Conservation (phyloP, 345 rosid species). For the Cardiospermum halicacabum region DNA sequence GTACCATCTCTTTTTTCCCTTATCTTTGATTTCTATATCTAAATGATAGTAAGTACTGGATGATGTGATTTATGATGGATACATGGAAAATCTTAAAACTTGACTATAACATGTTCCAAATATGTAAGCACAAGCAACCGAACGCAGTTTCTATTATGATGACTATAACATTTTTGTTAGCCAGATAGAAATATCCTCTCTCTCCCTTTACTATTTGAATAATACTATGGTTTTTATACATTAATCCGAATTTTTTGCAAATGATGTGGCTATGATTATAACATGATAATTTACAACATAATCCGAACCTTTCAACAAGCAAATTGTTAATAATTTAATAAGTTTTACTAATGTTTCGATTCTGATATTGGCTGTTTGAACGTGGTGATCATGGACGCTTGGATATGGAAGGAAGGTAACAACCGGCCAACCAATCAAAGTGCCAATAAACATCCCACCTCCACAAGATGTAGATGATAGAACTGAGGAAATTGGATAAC, state of each 20-base stretch:
- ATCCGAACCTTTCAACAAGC: background rate
- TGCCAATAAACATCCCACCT: conserved; percentile 58
- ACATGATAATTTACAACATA: too few species aligned
- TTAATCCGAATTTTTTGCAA: too few species aligned
- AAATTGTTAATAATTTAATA: background rate
- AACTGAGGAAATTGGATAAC: conserved; percentile 65
- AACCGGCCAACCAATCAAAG: conserved; percentile 88
- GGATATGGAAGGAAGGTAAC: conserved; percentile 89
- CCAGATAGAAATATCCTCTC: too few species aligned
- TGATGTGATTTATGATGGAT: background rate
- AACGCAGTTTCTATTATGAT: too few species aligned
- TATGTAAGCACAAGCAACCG: too few species aligned
- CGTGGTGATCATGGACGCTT: conserved; percentile 95
- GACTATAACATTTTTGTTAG: too few species aligned
- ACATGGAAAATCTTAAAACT: background rate
- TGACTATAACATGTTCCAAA: too few species aligned
- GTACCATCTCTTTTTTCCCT: conserved; percentile 23
- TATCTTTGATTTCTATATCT: background rate
- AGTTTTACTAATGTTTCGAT: conserved; percentile 3
- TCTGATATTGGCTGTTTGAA: conserved; percentile 60
- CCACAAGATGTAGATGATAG: conserved; percentile 36
- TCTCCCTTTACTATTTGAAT: too few species aligned
- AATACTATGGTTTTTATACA: too few species aligned
- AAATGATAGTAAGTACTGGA: background rate
- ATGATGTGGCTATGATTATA: too few species aligned